Evolutionary conservation across 2,329 filamentous ascomycete genomes (phyloP).

Genomic region (Hypoxylon sp.): DNA sequence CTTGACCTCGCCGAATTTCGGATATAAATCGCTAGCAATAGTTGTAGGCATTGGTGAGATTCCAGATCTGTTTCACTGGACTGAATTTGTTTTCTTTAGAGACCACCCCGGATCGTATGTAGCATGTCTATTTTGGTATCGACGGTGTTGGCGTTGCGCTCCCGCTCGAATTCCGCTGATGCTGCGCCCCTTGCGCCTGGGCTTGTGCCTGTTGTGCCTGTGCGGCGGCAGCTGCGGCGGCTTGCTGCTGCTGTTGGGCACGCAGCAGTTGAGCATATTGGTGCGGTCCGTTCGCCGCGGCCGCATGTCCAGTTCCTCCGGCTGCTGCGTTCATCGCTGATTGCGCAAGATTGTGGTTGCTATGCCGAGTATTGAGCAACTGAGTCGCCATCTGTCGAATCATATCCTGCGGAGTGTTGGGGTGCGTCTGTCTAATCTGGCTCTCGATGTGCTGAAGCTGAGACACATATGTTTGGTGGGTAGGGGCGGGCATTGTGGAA

Average conservation of each 20-base stretch:
- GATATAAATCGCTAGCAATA: background rate
- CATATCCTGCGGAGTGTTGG: slow-evolving; percentile 62
- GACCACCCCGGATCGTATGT: slow-evolving; percentile 3
- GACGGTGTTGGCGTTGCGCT: slow-evolving; percentile 48
- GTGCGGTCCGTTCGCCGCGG: slow-evolving; percentile 65
- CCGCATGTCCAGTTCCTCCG: slow-evolving; percentile 61
- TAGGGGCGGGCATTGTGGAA: slow-evolving; percentile 55
- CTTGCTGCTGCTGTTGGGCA: slow-evolving; percentile 66
- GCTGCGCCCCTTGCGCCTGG: slow-evolving; percentile 44
- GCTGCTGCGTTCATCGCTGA: slow-evolving; percentile 68
- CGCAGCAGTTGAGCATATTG: slow-evolving; percentile 70
- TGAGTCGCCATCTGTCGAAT: slow-evolving; percentile 64
- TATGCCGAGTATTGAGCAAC: slow-evolving; percentile 61
- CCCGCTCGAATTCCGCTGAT: slow-evolving; percentile 49
- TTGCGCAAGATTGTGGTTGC: slow-evolving; percentile 54
- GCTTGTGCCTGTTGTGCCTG: slow-evolving; percentile 45
- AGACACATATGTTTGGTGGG: slow-evolving; percentile 60
- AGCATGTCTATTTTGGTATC: slow-evolving; percentile 37
- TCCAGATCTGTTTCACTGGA: background rate
- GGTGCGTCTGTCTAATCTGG: slow-evolving; percentile 64
- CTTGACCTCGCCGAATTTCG: background rate
- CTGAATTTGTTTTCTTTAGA: background rate
- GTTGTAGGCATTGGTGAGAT: background rate
- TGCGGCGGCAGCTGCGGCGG: slow-evolving; percentile 49
- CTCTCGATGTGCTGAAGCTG: slow-evolving; percentile 65